Evolutionary conservation across 495 filamentous ascomycete genomes (phyloP), one percentile per base, ranked within the genome.

Genomic region (Annulohypoxylon bovei): DNA sequence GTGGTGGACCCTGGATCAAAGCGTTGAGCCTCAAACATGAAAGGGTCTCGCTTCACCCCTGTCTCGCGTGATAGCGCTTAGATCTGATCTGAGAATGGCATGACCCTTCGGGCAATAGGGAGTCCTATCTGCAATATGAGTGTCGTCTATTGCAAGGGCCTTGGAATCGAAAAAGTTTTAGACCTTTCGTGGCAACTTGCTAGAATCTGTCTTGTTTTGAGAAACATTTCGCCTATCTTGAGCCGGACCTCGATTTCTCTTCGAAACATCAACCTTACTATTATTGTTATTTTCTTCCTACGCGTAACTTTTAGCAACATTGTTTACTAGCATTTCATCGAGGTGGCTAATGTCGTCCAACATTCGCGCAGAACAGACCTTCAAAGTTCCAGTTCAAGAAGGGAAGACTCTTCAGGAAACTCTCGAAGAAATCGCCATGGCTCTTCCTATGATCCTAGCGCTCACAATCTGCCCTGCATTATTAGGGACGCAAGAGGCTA

Each of bases 401-500:
- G 68, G 62, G 44, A 64, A 68, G 65, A 69, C 68, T 33, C 62
- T 70, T 67, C 68, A 72, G 49, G 65, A 68, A 66, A 65, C 63
- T 20, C 54, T 69, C 28, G 65, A 70, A 67, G 64, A 71, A 67
- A 22, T 71, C 23, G 61, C 57, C 23, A 76, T 73, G 72, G 67
- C 73, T 32, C 27, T 76, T 23, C 75, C 78, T 39, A 75, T 80
- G 73, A 54, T 80, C 28, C 37, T 80, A 16, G 78, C 78, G 7
- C 59, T 79, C 52, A 75, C 76, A 23, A 76, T 78, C 23, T 53
- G 58, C 39, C 82, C 82, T 11, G 82, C 81, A 22, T 71, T 83
- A 14, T 70, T 84, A 6, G 82, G 81, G 30, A 83, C 81, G 6
- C 79, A 79, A 44, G 82, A 84, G 67, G 80, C 81, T 5, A 81